These are phyloP conservation scores for Picea abies DNA, from an alignment of 83 land plant species.

Conservation along the genomic window DNA sequence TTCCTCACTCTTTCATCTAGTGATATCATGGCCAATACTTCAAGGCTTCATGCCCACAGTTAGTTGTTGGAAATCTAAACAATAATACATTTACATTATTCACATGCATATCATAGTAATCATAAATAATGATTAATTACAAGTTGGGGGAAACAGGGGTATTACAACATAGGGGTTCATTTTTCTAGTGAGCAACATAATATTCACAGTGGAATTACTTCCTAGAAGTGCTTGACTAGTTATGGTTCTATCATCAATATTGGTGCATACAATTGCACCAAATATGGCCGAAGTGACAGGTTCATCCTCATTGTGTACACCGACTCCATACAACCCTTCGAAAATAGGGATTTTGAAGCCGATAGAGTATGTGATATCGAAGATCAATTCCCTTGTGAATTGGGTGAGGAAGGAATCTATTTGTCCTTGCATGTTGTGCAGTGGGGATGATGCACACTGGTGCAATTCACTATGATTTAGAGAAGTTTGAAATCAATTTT, in stretches of 20 bases:
- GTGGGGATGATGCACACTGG: constrained; percentile 99
- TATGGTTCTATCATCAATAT: constrained; percentile 7
- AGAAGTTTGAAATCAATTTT: constrained; percentile 92
- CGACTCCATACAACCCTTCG: constrained; percentile 37
- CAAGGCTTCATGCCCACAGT: no score
- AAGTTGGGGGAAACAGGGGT: no score
- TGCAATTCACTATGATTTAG: constrained; percentile 89
- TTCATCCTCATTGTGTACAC: constrained; percentile 44
- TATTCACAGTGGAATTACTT: constrained; percentile 36
- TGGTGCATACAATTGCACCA: constrained; percentile 31
- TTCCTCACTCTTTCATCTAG: no score
- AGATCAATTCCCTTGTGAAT: constrained; percentile 88
- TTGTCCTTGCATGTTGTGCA: constrained; percentile 97
- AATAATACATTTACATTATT: no score
- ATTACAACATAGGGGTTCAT: no score
- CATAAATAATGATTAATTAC: no score
- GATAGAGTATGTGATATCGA: constrained; percentile 89
- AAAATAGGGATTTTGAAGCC: constrained; percentile 50
- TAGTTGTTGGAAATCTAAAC: no score
- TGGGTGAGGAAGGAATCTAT: constrained; percentile 92
- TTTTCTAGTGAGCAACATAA: no score
- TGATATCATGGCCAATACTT: no score
- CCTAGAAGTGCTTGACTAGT: constrained; percentile 53
- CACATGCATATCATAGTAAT: no score
- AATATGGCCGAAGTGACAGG: constrained; percentile 26